Evolutionary conservation across 768 basidiomycete genomes (phyloP).

Genomic region (Russula sp.): DNA sequence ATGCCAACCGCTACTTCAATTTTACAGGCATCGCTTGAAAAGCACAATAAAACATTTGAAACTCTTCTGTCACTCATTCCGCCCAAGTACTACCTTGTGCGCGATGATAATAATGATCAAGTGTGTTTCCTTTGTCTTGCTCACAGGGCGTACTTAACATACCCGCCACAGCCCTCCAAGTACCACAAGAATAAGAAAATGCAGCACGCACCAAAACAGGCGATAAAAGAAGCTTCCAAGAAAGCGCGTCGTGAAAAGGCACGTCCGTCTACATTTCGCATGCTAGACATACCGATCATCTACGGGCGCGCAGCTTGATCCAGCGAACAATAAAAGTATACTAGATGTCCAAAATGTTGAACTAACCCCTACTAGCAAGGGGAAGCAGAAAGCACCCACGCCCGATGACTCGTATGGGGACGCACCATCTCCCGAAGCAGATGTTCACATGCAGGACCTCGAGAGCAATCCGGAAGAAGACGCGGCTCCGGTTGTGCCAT

Average conservation of each 20-base stretch:
- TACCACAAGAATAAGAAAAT: constrained; percentile 89
- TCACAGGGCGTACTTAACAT: neutral
- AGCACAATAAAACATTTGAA: constrained; percentile 85
- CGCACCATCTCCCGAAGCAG: constrained; percentile 36
- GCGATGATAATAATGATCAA: constrained; percentile 61
- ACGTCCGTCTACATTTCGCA: constrained; percentile 6
- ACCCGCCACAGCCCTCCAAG: constrained; percentile 46
- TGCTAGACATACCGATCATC: neutral
- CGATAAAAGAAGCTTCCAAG: constrained; percentile 81
- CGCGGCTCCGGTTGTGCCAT: constrained; percentile 42
- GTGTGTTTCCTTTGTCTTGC: constrained; percentile 32
- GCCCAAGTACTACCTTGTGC: constrained; percentile 78
- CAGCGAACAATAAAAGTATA: constrained; percentile 76
- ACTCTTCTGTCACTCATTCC: constrained; percentile 80
- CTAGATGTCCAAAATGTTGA: constrained; percentile 43
- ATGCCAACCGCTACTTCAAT: constrained; percentile 23
- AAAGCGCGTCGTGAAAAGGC: constrained; percentile 89
- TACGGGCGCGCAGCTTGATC: constrained; percentile 69
- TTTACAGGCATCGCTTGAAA: constrained; percentile 62
- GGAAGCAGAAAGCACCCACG: constrained; percentile 44
- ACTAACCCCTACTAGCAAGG: constrained; percentile 30
- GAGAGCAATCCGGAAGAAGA: constrained; percentile 34
- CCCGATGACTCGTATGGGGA: constrained; percentile 31
- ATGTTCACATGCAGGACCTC: constrained; percentile 29
- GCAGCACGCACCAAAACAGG: constrained; percentile 68